These are phyloP conservation scores for Exophiala viscosa DNA, from an alignment of 2,329 filamentous ascomycete species.

Conservation along the genomic window DNA sequence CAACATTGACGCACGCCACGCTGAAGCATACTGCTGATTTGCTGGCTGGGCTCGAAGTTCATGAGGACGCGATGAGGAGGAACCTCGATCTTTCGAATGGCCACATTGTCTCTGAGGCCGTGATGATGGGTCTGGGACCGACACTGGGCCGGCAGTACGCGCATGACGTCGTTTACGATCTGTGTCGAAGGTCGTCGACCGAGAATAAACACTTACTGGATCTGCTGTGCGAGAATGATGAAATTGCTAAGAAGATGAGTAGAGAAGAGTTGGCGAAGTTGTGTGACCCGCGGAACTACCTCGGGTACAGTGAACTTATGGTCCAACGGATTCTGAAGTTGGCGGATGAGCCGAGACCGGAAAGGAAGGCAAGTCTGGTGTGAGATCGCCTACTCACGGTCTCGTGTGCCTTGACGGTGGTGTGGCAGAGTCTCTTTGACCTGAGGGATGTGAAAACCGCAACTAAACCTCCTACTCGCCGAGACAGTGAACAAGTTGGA, in stretches of 20 bases:
- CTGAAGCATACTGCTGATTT: conserved; percentile 54
- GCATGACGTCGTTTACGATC: conserved; percentile 56
- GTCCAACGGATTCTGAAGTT: conserved; percentile 33
- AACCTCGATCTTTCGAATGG: conserved; percentile 53
- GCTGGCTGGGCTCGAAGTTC: conserved; percentile 50
- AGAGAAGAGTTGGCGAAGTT: conserved; percentile 49
- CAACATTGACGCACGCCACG: conserved; percentile 52
- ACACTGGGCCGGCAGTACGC: conserved; percentile 52
- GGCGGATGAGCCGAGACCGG: conserved; percentile 9
- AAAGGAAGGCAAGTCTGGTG: conserved; percentile 13
- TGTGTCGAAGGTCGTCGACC: conserved; percentile 50
- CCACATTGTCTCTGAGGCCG: conserved; percentile 56
- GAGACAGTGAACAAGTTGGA: too few relatives aligned
- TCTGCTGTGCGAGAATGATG: conserved; percentile 38
- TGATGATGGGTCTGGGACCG: conserved; percentile 57
- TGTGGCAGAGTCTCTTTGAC: not conserved
- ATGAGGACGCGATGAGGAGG: conserved; percentile 47
- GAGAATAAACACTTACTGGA: conserved; percentile 45
- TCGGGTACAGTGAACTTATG: conserved; percentile 35
- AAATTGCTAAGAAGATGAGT: conserved; percentile 45
- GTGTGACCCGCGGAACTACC: conserved; percentile 55
- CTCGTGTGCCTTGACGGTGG: too few relatives aligned
- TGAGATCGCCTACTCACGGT: conserved; percentile 2
- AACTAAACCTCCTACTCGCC: too few relatives aligned
- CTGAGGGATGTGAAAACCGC: too few relatives aligned